Percentiles rank a stretch among this genome's conserved stretches.
Evolutionary conservation across 768 basidiomycete genomes (phyloP).

Genomic region (Boletellus ananas): DNA sequence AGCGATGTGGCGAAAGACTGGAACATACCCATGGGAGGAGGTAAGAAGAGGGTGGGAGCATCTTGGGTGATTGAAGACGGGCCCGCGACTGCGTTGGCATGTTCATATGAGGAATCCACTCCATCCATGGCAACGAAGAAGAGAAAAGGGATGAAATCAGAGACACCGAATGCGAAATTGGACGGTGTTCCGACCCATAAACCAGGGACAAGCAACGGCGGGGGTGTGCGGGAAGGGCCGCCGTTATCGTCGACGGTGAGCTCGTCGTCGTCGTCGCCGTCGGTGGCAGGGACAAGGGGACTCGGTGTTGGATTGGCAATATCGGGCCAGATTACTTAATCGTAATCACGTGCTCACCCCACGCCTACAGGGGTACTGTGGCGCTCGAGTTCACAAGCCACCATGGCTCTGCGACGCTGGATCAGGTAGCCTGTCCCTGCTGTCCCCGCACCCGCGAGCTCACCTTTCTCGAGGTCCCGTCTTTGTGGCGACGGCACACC

Average conservation of each 20-base stretch:
- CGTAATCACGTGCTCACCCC: slow-evolving; percentile 20
- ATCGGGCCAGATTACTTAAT: slow-evolving; percentile 32
- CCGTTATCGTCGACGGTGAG: slow-evolving; percentile 31
- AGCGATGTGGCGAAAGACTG: slow-evolving; percentile 1
- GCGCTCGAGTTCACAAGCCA: too few species aligned
- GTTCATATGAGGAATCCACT: slow-evolving; percentile 24
- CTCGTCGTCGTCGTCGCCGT: slow-evolving; percentile 29
- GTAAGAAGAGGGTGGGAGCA: slow-evolving; percentile 24
- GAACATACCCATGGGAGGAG: slow-evolving; percentile 31
- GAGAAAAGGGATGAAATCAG: slow-evolving; percentile 22
- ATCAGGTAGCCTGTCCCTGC: slow-evolving; percentile 16
- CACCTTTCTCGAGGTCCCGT: slow-evolving; percentile 3
- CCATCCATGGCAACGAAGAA: slow-evolving; percentile 29
- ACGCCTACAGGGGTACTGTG: slow-evolving; percentile 5
- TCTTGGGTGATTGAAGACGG: slow-evolving; percentile 43
- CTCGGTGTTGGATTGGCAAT: slow-evolving; percentile 29
- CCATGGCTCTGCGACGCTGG: slow-evolving; percentile 21
- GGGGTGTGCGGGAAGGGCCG: slow-evolving; percentile 1
- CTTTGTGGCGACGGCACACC: not conserved
- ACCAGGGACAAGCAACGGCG: not conserved
- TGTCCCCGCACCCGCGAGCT: not conserved
- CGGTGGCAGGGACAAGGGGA: slow-evolving; percentile 38
- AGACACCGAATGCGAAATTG: slow-evolving; percentile 14
- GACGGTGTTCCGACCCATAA: slow-evolving; percentile 15
- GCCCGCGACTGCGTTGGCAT: slow-evolving; percentile 58